Evolutionary conservation across 2,329 filamentous ascomycete species (phyloP), one percentile per base, ranked within the genome.

Genomic region (Penicillium sp.): DNA sequence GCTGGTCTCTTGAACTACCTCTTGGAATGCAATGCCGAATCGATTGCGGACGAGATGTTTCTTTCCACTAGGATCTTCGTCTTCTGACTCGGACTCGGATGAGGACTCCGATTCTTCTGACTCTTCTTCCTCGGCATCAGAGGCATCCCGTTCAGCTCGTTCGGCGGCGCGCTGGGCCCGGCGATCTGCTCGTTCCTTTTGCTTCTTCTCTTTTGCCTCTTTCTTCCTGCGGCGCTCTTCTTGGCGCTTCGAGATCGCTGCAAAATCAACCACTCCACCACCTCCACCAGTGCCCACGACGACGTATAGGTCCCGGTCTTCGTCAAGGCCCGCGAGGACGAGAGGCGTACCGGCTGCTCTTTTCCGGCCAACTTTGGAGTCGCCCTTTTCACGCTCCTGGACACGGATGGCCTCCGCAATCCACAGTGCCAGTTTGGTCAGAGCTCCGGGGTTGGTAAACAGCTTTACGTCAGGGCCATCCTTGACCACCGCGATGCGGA

Each of bases 341-440:
- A 98, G 78, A 3, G 93, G 91, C 2, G 86, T 89, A 24, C 87
- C 86, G 2, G 67, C 58, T 24, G 66, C 65, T 28, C 66, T 64
- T 50, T 68, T 68, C 20, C 63, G 62, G 16, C 67, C 67, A 11
- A 68, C 59, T 31, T 69, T 72, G 10, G 82, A 82, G 22, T 86
- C 84, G 24, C 87, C 87, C 20, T 84, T 85, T 51, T 93, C 88
- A 41, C 84, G 82, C 67, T 97, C 93, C 60, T 95, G 86, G 55
- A 96, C 90, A 1, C 85, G 81, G 36, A 97, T 84, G 0, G 93
- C 93, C 69, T 97, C 91, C 37, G 86, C 88, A 34, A 98, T 81
- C 93, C 93, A 98, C 3, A 95, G 77, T 0, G 91, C 90, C 11
- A 98, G 78, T 68, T 97, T 96, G 2, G 90, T 95, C 20, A 98